Evolutionary conservation across 352 stramenopile genomes (phyloP).

Genomic region (Pythium oligandrum): DNA sequence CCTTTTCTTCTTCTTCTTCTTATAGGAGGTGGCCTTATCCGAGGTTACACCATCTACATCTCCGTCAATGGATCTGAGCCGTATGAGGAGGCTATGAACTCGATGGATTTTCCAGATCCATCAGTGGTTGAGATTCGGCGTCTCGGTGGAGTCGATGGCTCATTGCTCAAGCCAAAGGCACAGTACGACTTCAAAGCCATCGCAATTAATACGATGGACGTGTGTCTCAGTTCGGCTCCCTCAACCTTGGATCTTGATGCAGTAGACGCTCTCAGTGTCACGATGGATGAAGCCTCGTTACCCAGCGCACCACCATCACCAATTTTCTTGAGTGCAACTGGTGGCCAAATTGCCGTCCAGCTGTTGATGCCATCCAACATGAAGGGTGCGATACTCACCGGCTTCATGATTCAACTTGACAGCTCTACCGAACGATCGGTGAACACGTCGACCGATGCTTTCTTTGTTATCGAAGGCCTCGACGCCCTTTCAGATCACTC

Average conservation of each 20-base stretch:
- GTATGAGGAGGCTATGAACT: conserved; percentile 34
- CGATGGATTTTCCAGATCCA: conserved; percentile 12
- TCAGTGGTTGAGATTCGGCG: conserved; percentile 31
- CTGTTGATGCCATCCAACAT: conserved; percentile 45
- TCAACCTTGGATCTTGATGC: conserved; percentile 7
- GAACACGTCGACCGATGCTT: too few relatives aligned
- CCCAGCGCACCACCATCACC: conserved; percentile 34
- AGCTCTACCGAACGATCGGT: too few relatives aligned
- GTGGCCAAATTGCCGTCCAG: conserved; percentile 39
- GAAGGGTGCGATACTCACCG: conserved; percentile 34
- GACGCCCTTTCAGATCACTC: conserved; percentile 22
- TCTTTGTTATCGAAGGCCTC: conserved; percentile 19
- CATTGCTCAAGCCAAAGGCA: conserved; percentile 24
- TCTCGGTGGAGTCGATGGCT: conserved; percentile 15
- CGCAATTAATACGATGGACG: conserved; percentile 40
- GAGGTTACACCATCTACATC: conserved; percentile 56
- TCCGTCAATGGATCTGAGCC: conserved; percentile 19
- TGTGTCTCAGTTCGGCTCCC: conserved; percentile 27
- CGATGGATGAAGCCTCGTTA: conserved; percentile 25
- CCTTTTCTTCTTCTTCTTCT: neutral
- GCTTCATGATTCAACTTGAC: conserved; percentile 17
- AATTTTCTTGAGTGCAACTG: conserved; percentile 48
- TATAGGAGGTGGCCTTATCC: conserved; percentile 43
- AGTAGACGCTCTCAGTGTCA: conserved; percentile 10
- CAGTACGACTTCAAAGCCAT: conserved; percentile 51